phyloP scores from a whole-genome alignment of 2,329 filamentous ascomycete species.

The Epicoccum nigrum region DNA sequence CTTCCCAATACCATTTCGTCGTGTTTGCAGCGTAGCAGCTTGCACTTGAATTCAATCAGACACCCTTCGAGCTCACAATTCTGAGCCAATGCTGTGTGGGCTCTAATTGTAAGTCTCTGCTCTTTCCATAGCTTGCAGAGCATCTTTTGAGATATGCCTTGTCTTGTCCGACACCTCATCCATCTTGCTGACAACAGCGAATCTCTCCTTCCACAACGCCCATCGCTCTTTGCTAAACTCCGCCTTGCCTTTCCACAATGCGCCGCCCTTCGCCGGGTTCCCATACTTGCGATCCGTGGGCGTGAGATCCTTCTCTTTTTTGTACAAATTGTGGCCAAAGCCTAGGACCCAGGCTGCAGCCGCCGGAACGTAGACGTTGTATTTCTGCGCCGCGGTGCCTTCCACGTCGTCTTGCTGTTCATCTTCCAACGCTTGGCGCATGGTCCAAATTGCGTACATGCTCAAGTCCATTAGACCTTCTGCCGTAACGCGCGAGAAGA shows the following conservation, averaged over 20 bases:
- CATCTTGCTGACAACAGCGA: slow-evolving; percentile 30
- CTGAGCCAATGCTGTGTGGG: too few relatives aligned
- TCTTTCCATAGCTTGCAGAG: slow-evolving; percentile 38
- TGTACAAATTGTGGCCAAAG: slow-evolving; percentile 28
- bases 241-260: slow-evolving; percentile 37
- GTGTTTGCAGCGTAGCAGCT: too few relatives aligned
- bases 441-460: slow-evolving; percentile 37
- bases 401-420: slow-evolving; percentile 22
- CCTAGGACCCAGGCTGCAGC: slow-evolving; percentile 40
- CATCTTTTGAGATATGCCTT: slow-evolving; percentile 29
- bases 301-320: slow-evolving; percentile 36
- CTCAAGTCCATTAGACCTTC: slow-evolving; percentile 23
- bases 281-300: slow-evolving; percentile 33
- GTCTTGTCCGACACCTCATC: slow-evolving; percentile 32
- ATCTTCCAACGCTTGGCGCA: slow-evolving; percentile 39
- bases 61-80: too few relatives aligned
- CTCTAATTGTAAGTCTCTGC: slow-evolving; percentile 24
- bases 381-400: slow-evolving; percentile 29
- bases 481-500: slow-evolving; percentile 34
- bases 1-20: too few relatives aligned
- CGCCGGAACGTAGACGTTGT: slow-evolving; percentile 36
- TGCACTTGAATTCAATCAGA: too few relatives aligned
- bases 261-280: slow-evolving; percentile 37
- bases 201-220: slow-evolving; percentile 42
- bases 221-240: slow-evolving; percentile 43